Base-by-base conservation (phyloP, 2,329 filamentous ascomycete species). In the Daldinia eschscholtzii region DNA sequence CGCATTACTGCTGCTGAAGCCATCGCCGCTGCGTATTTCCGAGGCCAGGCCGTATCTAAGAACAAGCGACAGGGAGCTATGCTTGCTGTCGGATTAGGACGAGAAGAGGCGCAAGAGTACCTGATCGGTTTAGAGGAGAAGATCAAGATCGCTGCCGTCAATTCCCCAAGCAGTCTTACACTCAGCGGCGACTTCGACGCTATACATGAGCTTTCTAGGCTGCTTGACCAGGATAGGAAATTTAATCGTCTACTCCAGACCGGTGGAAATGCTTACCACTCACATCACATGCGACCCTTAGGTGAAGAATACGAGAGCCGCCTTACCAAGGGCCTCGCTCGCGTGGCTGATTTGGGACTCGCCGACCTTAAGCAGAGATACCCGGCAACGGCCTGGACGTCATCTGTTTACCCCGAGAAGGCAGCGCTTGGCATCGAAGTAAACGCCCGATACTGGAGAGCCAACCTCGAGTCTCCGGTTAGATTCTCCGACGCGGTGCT, bases 401-500 rank as follows among this genome's bases (percentile, higher is more conserved):
- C 61, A 12, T 58, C 61, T 7, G 57, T 65, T 5, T 44, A 18
- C 9, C 56, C 56, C 7, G 50, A 33, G 13, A 50, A 60, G 33
- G 44, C 42, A 2, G 37, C 30, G n/a, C 2, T n/a, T 13, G 20
- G 23, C 6, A 41, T 28, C 30, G 30, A 50, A 15, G 46, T 30
- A 23, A 30, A 44, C 48, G 28, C 28, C 50, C 61, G 4, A 50
- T 77, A 76, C 58, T 77, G 72, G 72, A 74, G 73, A 33, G 58
- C 48, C 2, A 77, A 77, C 52, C 68, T 77, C 15, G 64, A 70
- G 20, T 71, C 64, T 6, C 70, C 62, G 6, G 74, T 76, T 2
- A 63, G 67, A 23, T 77, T 76, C 37, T 57, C 68, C 13, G 81
- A 81, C 7, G 78, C 80, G 20, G 72, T 83, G 0, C 74, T 81